Percentiles rank a stretch among this genome's conserved stretches.
phyloP scores from a whole-genome alignment of 2,329 filamentous ascomycete species.

The Plectosphaerella plurivora region DNA sequence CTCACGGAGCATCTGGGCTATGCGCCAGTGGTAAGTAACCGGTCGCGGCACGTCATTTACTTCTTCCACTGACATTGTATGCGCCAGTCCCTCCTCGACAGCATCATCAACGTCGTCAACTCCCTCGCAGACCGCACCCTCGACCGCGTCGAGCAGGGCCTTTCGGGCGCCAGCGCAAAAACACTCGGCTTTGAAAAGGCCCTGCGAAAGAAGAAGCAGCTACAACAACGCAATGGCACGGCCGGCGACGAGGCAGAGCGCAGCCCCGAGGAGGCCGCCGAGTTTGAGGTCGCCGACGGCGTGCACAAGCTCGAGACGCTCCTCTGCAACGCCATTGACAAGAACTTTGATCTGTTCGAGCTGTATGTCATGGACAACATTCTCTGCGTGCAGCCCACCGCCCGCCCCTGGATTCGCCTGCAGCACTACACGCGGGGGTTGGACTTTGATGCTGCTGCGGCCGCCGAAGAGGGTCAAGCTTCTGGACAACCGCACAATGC shows the following conservation, averaged over 20 bases:
- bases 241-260: conserved; percentile 31
- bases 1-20: conserved; percentile 96
- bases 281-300: conserved; percentile 79
- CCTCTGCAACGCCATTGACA: conserved; percentile 75
- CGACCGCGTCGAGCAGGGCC: conserved; percentile 78
- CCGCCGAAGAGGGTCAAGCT: conserved; percentile 12
- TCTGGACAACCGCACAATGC: conserved; percentile 6
- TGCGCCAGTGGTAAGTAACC: conserved; percentile 71
- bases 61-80: not conserved
- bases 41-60: conserved; percentile 7
- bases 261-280: conserved; percentile 32
- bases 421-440: conserved; percentile 74
- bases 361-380: conserved; percentile 89
- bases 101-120: conserved; percentile 96
- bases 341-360: conserved; percentile 81
- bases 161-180: conserved; percentile 68
- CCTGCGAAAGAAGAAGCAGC: conserved; percentile 29
- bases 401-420: conserved; percentile 74
- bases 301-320: conserved; percentile 81
- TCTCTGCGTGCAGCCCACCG: conserved; percentile 62
- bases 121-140: conserved; percentile 87
- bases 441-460: conserved; percentile 32
- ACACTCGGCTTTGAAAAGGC: conserved; percentile 68
- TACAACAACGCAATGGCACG: conserved; percentile 25
- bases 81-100: conserved; percentile 81